phyloP scores from a whole-genome alignment of 495 filamentous ascomycete genomes.

The Ramalina peruviana region DNA sequence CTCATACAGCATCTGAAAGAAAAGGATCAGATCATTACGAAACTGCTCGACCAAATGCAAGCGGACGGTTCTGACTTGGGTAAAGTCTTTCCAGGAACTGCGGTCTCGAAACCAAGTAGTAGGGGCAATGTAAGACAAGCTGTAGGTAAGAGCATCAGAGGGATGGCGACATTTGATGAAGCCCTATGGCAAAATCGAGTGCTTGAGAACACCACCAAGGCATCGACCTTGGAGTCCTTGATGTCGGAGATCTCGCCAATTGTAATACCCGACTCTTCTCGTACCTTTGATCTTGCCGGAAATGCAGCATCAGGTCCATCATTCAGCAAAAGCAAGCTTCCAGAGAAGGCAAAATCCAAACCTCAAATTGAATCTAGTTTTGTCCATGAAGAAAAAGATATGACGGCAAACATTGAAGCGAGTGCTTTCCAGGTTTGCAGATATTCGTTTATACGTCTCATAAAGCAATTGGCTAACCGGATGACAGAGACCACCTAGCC shows the following conservation, averaged over 20 bases:
- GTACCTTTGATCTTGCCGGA: background rate
- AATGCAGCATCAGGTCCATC: background rate
- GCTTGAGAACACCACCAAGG: no score
- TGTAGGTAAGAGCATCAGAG: conserved; percentile 30
- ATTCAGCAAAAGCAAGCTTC: background rate
- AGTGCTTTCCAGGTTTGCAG: no score
- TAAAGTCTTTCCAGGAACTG: conserved; percentile 52
- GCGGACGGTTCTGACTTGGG: conserved; percentile 51
- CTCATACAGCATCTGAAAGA: conserved; percentile 49
- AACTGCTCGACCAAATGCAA: conserved; percentile 67
- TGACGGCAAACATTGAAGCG: no score
- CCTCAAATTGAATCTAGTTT: no score
- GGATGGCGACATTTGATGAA: conserved; percentile 33
- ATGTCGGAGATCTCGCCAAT: no score
- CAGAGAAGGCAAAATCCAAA: no score
- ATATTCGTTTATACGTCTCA: no score
- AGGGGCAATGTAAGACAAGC: conserved; percentile 24
- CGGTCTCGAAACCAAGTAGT: conserved; percentile 26
- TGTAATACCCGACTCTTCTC: background rate
- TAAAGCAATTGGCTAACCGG: background rate
- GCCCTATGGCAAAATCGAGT: conserved; percentile 23
- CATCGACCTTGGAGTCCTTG: no score
- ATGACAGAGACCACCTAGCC: background rate
- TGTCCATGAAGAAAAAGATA: no score
- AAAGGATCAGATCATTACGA: conserved; percentile 67